Conservation (phyloP, 2,329 filamentous ascomycete species). For the Colletotrichum magnum region DNA sequence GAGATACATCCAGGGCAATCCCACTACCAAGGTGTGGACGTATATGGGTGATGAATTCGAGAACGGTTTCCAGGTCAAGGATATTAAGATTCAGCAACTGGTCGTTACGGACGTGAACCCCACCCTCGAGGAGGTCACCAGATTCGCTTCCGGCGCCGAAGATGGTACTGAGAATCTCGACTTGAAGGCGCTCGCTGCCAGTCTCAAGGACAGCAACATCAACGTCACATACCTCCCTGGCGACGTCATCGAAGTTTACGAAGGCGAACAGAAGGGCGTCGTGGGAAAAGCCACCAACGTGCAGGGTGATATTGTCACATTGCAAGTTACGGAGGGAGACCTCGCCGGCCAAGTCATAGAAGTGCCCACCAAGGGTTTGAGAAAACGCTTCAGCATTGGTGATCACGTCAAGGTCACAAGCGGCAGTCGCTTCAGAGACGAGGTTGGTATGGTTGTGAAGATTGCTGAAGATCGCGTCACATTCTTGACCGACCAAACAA, state of each 20-base stretch:
- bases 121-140: constrained; percentile 94
- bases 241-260: constrained; percentile 96
- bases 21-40: constrained; percentile 83
- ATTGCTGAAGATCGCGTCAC: constrained; percentile 95
- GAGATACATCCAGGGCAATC: constrained; percentile 73
- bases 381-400: constrained; percentile 92
- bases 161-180: constrained; percentile 96
- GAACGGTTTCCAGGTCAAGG: constrained; percentile 93
- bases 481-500: constrained; percentile 91
- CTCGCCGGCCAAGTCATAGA: constrained; percentile 89
- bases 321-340: constrained; percentile 87
- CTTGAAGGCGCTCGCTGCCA: constrained; percentile 89
- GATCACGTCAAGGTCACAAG: constrained; percentile 99
- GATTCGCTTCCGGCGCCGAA: constrained; percentile 88
- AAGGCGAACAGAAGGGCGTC: constrained; percentile 94
- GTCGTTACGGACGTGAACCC: constrained; percentile 93
- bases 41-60: constrained; percentile 93
- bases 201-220: constrained; percentile 85
- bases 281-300: constrained; percentile 88
- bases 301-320: constrained; percentile 91
- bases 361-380: constrained; percentile 90
- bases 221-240: constrained; percentile 91
- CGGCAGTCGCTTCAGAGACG: constrained; percentile 92
- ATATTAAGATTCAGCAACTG: constrained; percentile 90
- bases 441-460: constrained; percentile 96